These are phyloP conservation scores for Aspergillus brasiliensis DNA, from an alignment of 2,329 filamentous ascomycete species.

Conservation along the genomic window DNA sequence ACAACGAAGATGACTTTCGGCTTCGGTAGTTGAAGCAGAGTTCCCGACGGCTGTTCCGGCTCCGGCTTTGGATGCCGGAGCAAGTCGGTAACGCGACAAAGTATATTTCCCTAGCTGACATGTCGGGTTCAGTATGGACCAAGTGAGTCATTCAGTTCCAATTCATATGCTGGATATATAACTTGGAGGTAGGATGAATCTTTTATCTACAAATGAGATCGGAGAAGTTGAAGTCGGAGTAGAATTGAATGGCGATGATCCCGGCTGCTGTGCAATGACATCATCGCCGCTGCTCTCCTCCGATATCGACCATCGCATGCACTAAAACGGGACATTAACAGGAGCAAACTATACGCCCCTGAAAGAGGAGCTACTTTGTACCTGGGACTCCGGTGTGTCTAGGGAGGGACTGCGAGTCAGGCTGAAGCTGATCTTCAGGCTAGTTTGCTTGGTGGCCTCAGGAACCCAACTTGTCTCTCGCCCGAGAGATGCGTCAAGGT, in stretches of 20 bases:
- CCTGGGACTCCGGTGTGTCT: too few relatives aligned
- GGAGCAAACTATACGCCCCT: not conserved
- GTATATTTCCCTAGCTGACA: slow-evolving; percentile 1
- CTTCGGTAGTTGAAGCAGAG: slow-evolving; percentile 8
- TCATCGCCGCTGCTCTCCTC: not conserved
- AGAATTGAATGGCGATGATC: not conserved
- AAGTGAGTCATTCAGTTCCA: not conserved
- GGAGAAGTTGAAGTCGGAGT: not conserved
- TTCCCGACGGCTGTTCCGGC: slow-evolving; percentile 23
- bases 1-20: slow-evolving; percentile 8
- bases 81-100: slow-evolving; percentile 26
- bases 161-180: not conserved
- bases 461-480: slow-evolving; percentile 10
- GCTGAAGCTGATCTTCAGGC: not conserved
- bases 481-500: slow-evolving; percentile 27
- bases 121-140: not conserved
- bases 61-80: slow-evolving; percentile 24
- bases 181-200: not conserved
- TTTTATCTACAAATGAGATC: not conserved
- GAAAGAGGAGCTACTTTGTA: not conserved
- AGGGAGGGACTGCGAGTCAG: too few relatives aligned
- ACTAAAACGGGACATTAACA: too few relatives aligned
- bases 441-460: slow-evolving; percentile 6
- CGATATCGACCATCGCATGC: not conserved
- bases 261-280: slow-evolving; percentile 5